Percentiles rank a stretch among this genome's conserved stretches.
Evolutionary conservation across 2,329 filamentous ascomycete species (phyloP).

Genomic region (Colletotrichum tamarilloi): DNA sequence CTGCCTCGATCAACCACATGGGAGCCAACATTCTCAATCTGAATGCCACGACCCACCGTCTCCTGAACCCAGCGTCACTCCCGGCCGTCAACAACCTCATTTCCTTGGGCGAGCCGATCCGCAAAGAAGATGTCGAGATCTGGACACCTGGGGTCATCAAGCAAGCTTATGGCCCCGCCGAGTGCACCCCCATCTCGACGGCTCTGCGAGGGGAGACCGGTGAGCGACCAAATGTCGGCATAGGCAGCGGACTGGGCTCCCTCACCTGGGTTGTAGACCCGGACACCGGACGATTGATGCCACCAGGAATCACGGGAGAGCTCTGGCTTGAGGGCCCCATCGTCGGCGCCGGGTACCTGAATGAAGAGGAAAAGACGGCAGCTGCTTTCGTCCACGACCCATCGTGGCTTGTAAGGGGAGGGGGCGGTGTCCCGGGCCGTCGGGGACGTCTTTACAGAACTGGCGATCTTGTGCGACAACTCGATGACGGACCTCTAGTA

Average conservation of each 20-base stretch:
- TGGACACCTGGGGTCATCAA: conserved; percentile 25
- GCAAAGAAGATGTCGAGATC: not conserved
- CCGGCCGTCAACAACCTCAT: not conserved
- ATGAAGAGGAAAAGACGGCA: not conserved
- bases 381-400: not conserved
- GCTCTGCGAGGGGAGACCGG: not conserved
- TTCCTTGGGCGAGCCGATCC: not conserved
- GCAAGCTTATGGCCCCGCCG: conserved; percentile 36
- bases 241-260: not conserved
- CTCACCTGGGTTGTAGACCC: not conserved
- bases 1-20: not conserved
- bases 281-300: not conserved
- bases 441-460: not conserved
- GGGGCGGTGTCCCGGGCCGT: not conserved
- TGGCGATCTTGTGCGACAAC: no score
- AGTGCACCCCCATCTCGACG: conserved; percentile 29
- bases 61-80: not conserved
- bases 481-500: no score
- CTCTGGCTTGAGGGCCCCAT: conserved; percentile 56
- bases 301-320: conserved; percentile 40
- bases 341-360: conserved; percentile 61
- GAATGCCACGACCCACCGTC: not conserved
- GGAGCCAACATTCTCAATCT: not conserved
- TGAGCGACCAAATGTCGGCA: not conserved
- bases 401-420: not conserved